Conservation (phyloP, 2,329 filamentous ascomycete species). For the Anisogramma anomala region DNA sequence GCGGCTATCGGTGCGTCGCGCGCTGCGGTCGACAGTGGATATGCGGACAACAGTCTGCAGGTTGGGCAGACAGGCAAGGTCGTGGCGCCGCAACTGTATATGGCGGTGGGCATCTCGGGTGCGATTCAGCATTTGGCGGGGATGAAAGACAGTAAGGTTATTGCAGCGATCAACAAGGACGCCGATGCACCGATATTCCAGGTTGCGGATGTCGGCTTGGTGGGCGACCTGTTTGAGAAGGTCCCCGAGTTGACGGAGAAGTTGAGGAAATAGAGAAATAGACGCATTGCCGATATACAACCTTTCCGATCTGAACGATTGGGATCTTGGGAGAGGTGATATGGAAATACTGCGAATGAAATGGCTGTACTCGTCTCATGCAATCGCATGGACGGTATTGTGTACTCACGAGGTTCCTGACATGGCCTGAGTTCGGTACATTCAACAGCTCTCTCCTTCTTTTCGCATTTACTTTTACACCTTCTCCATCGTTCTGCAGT, state of each 20-base stretch:
- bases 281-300: conserved; percentile 15
- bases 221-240: conserved; percentile 91
- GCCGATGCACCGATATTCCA: conserved; percentile 96
- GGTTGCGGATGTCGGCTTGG: conserved; percentile 87
- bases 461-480: too few relatives aligned
- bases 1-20: conserved; percentile 94
- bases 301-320: too few relatives aligned
- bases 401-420: too few relatives aligned
- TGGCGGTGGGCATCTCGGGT: conserved; percentile 91
- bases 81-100: conserved; percentile 87
- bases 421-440: too few relatives aligned
- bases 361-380: too few relatives aligned
- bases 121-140: conserved; percentile 97
- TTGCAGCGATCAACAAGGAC: conserved; percentile 98
- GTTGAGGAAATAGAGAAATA: conserved; percentile 49
- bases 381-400: too few relatives aligned
- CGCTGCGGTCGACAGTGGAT: conserved; percentile 91
- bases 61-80: conserved; percentile 99
- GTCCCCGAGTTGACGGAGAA: conserved; percentile 95
- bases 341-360: too few relatives aligned
- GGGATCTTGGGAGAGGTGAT: too few relatives aligned
- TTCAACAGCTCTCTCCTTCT: too few relatives aligned
- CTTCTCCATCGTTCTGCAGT: too few relatives aligned
- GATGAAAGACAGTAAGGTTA: conserved; percentile 99
- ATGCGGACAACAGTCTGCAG: conserved; percentile 96